phyloP scores from a whole-genome alignment of 768 basidiomycete species.

The Leucogyrophana mollusca region DNA sequence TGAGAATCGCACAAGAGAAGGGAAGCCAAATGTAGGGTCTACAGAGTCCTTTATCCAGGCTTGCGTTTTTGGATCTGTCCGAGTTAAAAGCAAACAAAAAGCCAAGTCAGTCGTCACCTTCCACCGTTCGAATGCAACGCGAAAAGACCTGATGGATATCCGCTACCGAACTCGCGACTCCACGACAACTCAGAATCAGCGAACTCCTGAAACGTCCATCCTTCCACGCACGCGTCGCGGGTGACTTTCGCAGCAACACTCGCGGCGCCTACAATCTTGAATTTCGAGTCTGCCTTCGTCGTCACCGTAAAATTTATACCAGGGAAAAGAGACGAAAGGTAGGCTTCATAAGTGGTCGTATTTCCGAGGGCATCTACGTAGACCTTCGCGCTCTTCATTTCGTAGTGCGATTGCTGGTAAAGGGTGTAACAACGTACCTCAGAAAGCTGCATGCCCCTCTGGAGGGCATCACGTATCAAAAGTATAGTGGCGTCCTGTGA shows the following conservation, averaged over 20 bases:
- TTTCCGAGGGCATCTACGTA: constrained; percentile 95
- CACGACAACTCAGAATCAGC: constrained; percentile 27
- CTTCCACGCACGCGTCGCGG: constrained; percentile 84
- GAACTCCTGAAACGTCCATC: constrained; percentile 79
- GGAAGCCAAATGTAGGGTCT: constrained; percentile 91
- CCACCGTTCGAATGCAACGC: not conserved
- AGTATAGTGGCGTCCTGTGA: constrained; percentile 87
- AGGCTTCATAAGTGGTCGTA: constrained; percentile 80
- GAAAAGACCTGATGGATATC: constrained; percentile 81
- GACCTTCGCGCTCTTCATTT: constrained; percentile 47
- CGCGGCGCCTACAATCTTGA: constrained; percentile 95
- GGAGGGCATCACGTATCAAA: constrained; percentile 83
- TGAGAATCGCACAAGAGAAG: constrained; percentile 86
- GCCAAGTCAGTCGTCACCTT: not conserved
- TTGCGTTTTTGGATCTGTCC: constrained; percentile 88
- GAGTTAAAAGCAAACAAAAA: no score
- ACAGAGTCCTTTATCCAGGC: constrained; percentile 76
- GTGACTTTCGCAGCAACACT: constrained; percentile 99
- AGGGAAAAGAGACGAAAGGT: constrained; percentile 79
- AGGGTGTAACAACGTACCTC: constrained; percentile 47
- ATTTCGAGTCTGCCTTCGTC: constrained; percentile 92
- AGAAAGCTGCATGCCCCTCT: constrained; percentile 74
- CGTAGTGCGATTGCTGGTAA: not conserved
- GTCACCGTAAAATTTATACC: constrained; percentile 86
- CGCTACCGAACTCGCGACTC: constrained; percentile 60